These are phyloP conservation scores for Trametes coccinea DNA, from an alignment of 768 basidiomycete species.

Conservation along the genomic window DNA sequence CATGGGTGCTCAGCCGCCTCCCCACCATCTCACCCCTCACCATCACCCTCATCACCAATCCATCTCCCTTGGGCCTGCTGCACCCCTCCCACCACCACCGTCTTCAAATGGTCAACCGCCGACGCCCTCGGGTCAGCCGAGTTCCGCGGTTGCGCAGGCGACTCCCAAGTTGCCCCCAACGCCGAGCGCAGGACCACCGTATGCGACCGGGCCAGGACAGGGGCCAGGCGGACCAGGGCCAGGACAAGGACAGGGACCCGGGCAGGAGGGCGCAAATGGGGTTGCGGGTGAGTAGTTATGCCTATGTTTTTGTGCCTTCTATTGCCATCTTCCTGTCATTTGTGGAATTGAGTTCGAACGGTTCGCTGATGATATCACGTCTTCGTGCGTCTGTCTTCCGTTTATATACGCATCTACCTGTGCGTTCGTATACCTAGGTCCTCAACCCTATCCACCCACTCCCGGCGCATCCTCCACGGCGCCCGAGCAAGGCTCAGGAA, in stretches of 20 bases:
- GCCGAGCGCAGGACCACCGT: conserved; percentile 22
- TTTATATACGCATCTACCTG: background rate
- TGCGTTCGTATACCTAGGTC: conserved; percentile 4
- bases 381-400: background rate
- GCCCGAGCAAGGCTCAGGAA: conserved; percentile 26
- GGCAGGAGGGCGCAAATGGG: conserved; percentile 19
- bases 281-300: conserved; percentile 19
- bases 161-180: conserved; percentile 39
- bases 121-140: conserved; percentile 10
- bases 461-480: conserved; percentile 35
- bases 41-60: conserved; percentile 25
- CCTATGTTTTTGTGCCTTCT: background rate
- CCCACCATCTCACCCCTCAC: conserved; percentile 16
- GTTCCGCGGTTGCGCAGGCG: conserved; percentile 23
- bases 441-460: conserved; percentile 24
- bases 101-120: conserved; percentile 17
- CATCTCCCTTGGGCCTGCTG: conserved; percentile 27
- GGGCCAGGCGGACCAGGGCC: conserved; percentile 14
- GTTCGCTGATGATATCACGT: background rate
- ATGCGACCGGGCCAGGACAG: conserved; percentile 19
- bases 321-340: background rate
- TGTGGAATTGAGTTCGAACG: background rate
- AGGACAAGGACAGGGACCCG: conserved; percentile 12
- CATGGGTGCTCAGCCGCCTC: conserved; percentile 21
- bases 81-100: conserved; percentile 14